phyloP scores from a whole-genome alignment of 129 eudicot species.

The Solidago caesia region DNA sequence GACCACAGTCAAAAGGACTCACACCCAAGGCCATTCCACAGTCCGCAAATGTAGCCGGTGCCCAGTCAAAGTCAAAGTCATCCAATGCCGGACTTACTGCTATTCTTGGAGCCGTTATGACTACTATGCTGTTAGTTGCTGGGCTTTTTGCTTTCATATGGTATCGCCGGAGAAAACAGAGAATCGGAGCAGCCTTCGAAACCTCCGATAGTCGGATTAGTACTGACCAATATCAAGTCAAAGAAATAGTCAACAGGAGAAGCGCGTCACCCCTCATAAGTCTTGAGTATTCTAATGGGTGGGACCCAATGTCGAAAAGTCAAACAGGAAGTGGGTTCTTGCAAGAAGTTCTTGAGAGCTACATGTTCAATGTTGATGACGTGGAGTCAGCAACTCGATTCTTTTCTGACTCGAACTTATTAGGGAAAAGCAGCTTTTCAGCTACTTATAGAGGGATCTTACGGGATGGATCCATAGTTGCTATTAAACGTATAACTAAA shows the following conservation, averaged over 20 bases:
- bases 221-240: slow-evolving; percentile 64
- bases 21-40: slow-evolving; percentile 63
- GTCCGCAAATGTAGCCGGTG: slow-evolving; percentile 55
- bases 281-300: slow-evolving; percentile 86
- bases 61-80: slow-evolving; percentile 40
- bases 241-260: slow-evolving; percentile 63
- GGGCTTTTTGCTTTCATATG: slow-evolving; percentile 65
- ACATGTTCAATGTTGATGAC: slow-evolving; percentile 73
- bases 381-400: slow-evolving; percentile 82
- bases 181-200: slow-evolving; percentile 64
- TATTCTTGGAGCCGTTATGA: slow-evolving; percentile 43
- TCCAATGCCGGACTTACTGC: slow-evolving; percentile 42
- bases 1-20: slow-evolving; percentile 44
- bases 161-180: slow-evolving; percentile 82
- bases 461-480: slow-evolving; percentile 81
- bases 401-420: slow-evolving; percentile 69
- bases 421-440: slow-evolving; percentile 82
- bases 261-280: slow-evolving; percentile 77
- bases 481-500: slow-evolving; percentile 75
- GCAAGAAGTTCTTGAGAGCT: slow-evolving; percentile 74
- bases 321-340: slow-evolving; percentile 48
- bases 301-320: slow-evolving; percentile 87
- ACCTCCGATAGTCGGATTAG: slow-evolving; percentile 58
- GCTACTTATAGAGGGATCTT: slow-evolving; percentile 78
- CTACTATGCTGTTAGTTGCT: slow-evolving; percentile 34